phyloP scores from a whole-genome alignment of 306 rosid genomes.

The Quillaja saponaria region DNA sequence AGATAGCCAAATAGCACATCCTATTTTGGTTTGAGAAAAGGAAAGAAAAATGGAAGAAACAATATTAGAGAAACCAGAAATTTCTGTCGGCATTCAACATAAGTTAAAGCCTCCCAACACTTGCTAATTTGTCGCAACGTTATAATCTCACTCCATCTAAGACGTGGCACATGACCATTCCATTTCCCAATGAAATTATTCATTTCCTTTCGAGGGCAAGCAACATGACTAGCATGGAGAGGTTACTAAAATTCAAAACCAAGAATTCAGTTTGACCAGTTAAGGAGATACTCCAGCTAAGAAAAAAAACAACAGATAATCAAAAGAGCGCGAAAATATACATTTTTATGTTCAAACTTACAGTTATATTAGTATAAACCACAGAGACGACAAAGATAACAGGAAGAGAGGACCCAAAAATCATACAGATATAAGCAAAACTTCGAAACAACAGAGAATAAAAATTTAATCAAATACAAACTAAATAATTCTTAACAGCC shows the following conservation, averaged over 20 bases:
- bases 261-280: not conserved
- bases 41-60: too few species aligned
- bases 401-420: not conserved
- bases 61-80: too few species aligned
- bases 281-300: not conserved
- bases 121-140: not conserved
- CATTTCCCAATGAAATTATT: not conserved
- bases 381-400: not conserved
- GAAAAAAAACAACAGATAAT: not conserved
- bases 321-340: not conserved
- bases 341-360: not conserved
- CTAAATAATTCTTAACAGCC: too few species aligned
- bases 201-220: not conserved
- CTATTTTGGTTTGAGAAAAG: too few species aligned
- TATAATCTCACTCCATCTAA: not conserved
- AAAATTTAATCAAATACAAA: not conserved
- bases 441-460: not conserved
- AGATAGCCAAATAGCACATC: too few species aligned
- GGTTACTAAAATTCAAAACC: not conserved
- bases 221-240: not conserved
- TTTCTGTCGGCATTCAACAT: not conserved
- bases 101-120: not conserved
- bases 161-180: not conserved
- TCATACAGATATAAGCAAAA: not conserved
- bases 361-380: not conserved